A percentile compares a stretch with the other conserved stretches of the same genome.
phyloP scores from a whole-genome alignment of 2,329 filamentous ascomycete species.

The Beauveria medogensis region DNA sequence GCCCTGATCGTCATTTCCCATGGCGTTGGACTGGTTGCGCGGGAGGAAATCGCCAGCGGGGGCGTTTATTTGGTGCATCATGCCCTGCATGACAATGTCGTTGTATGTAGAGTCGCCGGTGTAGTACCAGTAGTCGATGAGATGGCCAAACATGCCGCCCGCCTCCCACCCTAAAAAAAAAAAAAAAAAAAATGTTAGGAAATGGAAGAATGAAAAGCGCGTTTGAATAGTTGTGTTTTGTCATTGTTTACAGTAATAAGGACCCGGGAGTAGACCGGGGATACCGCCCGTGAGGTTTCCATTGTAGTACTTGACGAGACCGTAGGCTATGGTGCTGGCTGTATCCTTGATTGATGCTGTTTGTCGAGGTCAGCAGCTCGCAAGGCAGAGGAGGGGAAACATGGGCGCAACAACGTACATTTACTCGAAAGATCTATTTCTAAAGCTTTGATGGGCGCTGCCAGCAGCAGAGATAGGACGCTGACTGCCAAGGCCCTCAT shows the following conservation, averaged over 20 bases:
- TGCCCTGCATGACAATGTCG: slow-evolving; percentile 42
- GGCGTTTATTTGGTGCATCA: slow-evolving; percentile 45
- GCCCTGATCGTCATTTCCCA: slow-evolving; percentile 61
- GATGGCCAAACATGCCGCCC: slow-evolving; percentile 53
- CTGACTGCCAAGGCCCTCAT: background rate
- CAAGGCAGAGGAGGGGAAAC: background rate
- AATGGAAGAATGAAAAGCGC: slow-evolving; percentile 16
- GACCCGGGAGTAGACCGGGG: slow-evolving; percentile 49
- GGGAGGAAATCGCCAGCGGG: slow-evolving; percentile 51
- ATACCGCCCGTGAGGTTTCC: slow-evolving; percentile 52
- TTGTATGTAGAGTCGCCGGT: slow-evolving; percentile 56
- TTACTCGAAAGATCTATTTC: background rate
- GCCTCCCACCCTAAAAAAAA: slow-evolving; percentile 47
- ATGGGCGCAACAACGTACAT: background rate
- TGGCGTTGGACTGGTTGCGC: slow-evolving; percentile 41
- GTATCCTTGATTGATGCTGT: slow-evolving; percentile 43
- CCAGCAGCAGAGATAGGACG: slow-evolving; percentile 1
- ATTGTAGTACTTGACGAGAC: slow-evolving; percentile 42
- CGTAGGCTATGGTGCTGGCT: slow-evolving; percentile 39
- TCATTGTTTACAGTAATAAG: slow-evolving; percentile 53
- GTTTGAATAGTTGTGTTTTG: slow-evolving; percentile 6
- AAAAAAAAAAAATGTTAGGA: slow-evolving; percentile 10
- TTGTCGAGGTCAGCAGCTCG: background rate
- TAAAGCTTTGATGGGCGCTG: background rate
- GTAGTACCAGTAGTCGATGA: slow-evolving; percentile 59